phyloP scores from a whole-genome alignment of 2,329 filamentous ascomycete genomes.

The Thyridium curvatum region DNA sequence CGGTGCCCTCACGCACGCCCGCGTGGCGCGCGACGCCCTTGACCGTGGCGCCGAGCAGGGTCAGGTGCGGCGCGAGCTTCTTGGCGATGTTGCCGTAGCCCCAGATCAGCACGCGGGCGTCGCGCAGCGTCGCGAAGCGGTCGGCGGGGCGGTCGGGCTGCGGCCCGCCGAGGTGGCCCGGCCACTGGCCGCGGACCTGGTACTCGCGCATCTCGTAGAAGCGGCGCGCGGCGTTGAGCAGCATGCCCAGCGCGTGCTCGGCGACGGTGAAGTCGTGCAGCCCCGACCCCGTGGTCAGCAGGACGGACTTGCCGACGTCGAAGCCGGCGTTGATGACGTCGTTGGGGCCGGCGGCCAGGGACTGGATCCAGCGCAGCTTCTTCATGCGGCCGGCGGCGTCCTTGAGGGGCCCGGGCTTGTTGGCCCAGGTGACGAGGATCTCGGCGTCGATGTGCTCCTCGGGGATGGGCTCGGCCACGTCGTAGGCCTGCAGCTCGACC shows the following conservation, averaged over 20 bases:
- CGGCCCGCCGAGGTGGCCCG: constrained; percentile 53
- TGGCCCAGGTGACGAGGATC: constrained; percentile 56
- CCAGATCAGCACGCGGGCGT: constrained; percentile 54
- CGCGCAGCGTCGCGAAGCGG: constrained; percentile 53
- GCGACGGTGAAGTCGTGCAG: constrained; percentile 60
- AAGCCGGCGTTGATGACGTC: constrained; percentile 59
- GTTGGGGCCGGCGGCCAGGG: constrained; percentile 59
- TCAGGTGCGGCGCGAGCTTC: constrained; percentile 47
- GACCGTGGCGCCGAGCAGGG: constrained; percentile 50
- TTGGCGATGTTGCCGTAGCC: constrained; percentile 63
- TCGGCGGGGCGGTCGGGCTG: constrained; percentile 51
- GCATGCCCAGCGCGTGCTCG: constrained; percentile 55
- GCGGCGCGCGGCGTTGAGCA: constrained; percentile 47
- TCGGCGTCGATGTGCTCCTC: constrained; percentile 53
- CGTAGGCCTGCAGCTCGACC: constrained; percentile 51
- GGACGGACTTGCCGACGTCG: constrained; percentile 37
- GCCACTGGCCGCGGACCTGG: constrained; percentile 52
- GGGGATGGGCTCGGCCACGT: constrained; percentile 49
- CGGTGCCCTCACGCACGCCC: constrained; percentile 47
- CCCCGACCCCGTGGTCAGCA: constrained; percentile 55
- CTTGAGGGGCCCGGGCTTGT: constrained; percentile 49
- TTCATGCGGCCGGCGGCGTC: constrained; percentile 49
- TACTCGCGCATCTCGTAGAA: constrained; percentile 59
- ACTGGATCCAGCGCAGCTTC: constrained; percentile 59
- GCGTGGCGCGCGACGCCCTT: constrained; percentile 48